Base-by-base conservation (phyloP, 2,329 filamentous ascomycete genomes). In the Scopulariopsis brevicaulis region DNA sequence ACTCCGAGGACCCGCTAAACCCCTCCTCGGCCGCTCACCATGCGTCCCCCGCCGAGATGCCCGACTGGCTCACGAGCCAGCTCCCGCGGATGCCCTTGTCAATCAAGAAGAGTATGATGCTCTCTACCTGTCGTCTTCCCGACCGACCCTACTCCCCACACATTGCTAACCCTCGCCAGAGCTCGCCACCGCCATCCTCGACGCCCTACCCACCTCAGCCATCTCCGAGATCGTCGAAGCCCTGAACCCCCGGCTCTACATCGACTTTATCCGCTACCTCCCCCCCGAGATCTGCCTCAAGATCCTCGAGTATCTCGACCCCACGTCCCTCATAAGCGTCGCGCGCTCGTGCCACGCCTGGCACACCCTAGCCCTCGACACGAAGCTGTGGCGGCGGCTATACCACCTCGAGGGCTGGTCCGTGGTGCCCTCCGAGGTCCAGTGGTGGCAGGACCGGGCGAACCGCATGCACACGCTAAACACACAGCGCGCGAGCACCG, bases 231-330 rank as follows among this genome's bases (percentile, higher is more conserved):
- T 96, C 57, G 89, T 96, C 53, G 83, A 92, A 58, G 82, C 86
- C 62, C 75, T 96, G 20, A 88, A 86, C 61, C 89, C 91, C 4
- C 81, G 92, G 56, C 84, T 97, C 2, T 92, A 96, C 71, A 93
- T 96, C 73, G 90, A 99, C 72, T 96, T 96, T 58, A 84, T 96
- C 50, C 77, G 83, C 62, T 85, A 90, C 65, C 82, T 99, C 0
- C 94, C 94, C 0, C 84, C 89, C 28, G 94, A 99, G 70, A 88
- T 99, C 65, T 95, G 90, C 60, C 85, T 94, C 52, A 87, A 95
- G 66, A 87, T 97, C 52, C 85, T 99, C 51, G 86, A 87, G 18
- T 94, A 91, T 67, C 84, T 99, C 55, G 88, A 92, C 58, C 87
- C 91, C 1, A 70, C 84, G 32, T 94, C 91, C 0, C 77, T 99